These are phyloP conservation scores for Phytopythium helicoides DNA, from an alignment of 352 stramenopile genomes.

Conservation along the genomic window DNA sequence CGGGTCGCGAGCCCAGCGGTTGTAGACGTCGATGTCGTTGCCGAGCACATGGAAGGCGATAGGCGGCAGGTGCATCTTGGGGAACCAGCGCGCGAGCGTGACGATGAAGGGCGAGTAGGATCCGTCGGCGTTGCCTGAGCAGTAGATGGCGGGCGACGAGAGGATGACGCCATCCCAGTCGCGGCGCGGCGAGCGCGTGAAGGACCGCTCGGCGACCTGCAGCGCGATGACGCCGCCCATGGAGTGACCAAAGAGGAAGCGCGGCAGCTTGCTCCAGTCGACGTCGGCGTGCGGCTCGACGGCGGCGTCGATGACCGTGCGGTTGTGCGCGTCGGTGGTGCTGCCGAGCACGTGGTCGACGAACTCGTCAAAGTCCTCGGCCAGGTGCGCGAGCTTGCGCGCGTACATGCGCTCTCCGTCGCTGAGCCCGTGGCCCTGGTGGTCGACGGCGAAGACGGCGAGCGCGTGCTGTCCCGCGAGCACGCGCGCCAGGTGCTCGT, in stretches of 20 bases:
- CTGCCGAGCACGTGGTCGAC: constrained; percentile 38
- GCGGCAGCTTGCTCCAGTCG: constrained; percentile 36
- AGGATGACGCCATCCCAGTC: constrained; percentile 45
- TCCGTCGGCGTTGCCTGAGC: constrained; percentile 15
- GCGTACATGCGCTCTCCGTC: constrained; percentile 61
- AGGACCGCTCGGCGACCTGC: constrained; percentile 21
- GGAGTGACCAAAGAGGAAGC: constrained; percentile 56
- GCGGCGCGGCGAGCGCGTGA: constrained; percentile 14
- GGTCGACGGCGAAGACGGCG: constrained; percentile 57
- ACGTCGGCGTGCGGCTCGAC: constrained; percentile 29
- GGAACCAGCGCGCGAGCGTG: constrained; percentile 24
- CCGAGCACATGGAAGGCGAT: constrained; percentile 27
- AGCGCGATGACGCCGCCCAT: constrained; percentile 50
- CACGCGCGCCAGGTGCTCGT: constrained; percentile 43
- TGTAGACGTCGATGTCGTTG: constrained; percentile 25
- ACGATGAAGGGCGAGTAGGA: constrained; percentile 12
- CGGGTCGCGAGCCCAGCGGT: constrained; percentile 29
- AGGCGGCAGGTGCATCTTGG: constrained; percentile 26
- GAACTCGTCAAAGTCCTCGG: constrained; percentile 55
- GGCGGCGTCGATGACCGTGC: constrained; percentile 19
- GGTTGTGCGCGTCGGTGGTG: neutral
- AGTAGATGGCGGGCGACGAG: constrained; percentile 27
- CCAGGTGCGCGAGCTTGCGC: constrained; percentile 34
- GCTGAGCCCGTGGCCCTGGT: constrained; percentile 56
- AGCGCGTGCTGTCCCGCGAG: constrained; percentile 31